Conservation (phyloP, 2,329 filamentous ascomycete genomes). For the Alternaria solani region DNA sequence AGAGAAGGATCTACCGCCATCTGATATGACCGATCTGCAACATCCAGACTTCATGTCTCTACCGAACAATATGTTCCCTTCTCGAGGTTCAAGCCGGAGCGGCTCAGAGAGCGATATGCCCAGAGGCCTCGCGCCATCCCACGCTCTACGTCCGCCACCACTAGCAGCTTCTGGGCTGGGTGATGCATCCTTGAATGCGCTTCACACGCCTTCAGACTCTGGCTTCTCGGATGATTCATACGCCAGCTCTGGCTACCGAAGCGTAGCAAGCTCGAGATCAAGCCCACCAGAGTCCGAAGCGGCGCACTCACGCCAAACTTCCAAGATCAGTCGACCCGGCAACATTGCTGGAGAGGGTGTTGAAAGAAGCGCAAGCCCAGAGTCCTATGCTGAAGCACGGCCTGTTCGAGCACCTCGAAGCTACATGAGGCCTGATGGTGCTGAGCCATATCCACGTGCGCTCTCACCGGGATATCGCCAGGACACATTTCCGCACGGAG, state of each 20-base stretch:
- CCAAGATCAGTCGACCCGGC: constrained; percentile 37
- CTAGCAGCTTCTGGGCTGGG: constrained; percentile 28
- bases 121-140: constrained; percentile 9
- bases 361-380: constrained; percentile 41
- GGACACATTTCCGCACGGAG: constrained; percentile 11
- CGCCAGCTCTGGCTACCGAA: constrained; percentile 44
- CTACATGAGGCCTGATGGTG: constrained; percentile 29
- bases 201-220: constrained; percentile 52
- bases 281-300: constrained; percentile 50
- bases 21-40: constrained; percentile 32
- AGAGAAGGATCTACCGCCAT: constrained; percentile 34
- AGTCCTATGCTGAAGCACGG: constrained; percentile 34
- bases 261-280: constrained; percentile 49
- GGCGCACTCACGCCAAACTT: constrained; percentile 44
- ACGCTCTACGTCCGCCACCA: constrained; percentile 33
- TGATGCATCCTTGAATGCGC: constrained; percentile 36
- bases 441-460: constrained; percentile 33
- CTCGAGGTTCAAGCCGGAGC: constrained; percentile 34
- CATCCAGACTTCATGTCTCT: constrained; percentile 27
- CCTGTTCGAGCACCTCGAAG: constrained; percentile 30
- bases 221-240: constrained; percentile 51
- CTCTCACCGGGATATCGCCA: constrained; percentile 28
- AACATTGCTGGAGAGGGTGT: constrained; percentile 34
- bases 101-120: constrained; percentile 24
- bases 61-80: constrained; percentile 32